Percentiles rank a stretch among this genome's conserved stretches.
These are phyloP conservation scores for Mollisia scopiformis DNA, from an alignment of 2,329 filamentous ascomycete species.

Conservation along the genomic window DNA sequence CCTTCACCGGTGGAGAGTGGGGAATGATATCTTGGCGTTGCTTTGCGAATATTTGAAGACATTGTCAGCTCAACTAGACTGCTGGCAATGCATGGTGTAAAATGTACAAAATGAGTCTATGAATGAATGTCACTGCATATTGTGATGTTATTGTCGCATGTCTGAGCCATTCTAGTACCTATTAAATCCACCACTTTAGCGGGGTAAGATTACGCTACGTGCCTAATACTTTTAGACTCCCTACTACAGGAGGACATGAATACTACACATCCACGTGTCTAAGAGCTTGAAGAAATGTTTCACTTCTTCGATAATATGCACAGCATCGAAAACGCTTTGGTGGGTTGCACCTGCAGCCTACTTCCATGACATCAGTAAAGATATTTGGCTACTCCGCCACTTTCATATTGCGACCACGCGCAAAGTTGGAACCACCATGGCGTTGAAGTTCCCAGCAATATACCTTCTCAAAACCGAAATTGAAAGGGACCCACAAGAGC, in stretches of 20 bases:
- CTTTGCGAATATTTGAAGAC: neutral
- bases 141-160: too few species aligned
- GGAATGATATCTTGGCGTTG: neutral
- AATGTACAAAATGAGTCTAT: neutral
- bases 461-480: slow-evolving; percentile 60
- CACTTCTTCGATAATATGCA: neutral
- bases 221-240: too few species aligned
- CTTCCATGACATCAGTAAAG: neutral
- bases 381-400: neutral
- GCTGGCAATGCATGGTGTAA: neutral
- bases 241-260: too few species aligned
- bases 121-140: too few species aligned
- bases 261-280: too few species aligned
- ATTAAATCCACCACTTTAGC: too few species aligned
- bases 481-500: slow-evolving; percentile 41
- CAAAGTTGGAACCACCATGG: slow-evolving; percentile 16
- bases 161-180: too few species aligned
- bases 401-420: neutral
- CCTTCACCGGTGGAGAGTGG: neutral
- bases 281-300: too few species aligned
- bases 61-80: neutral
- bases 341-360: neutral
- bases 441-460: slow-evolving; percentile 45
- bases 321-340: neutral
- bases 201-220: too few species aligned